Conservation (phyloP, 805 yeast genomes). For the Metschnikowia peoriensis region DNA sequence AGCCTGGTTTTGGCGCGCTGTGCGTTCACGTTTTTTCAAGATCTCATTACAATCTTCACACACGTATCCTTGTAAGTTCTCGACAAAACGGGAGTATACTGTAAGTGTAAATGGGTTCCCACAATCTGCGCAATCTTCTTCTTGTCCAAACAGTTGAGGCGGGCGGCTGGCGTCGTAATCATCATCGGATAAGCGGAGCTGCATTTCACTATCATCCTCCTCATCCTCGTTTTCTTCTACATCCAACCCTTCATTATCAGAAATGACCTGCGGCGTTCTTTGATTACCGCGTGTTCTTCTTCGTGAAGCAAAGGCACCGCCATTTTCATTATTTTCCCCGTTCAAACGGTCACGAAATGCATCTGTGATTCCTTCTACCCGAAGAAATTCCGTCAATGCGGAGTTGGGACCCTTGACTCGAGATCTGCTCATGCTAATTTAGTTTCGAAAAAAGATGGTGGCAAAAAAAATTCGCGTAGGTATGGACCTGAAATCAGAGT, state of each 20-base stretch:
- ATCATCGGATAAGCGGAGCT: constrained; percentile 9
- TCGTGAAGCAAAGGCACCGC: constrained; percentile 14
- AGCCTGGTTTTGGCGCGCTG: constrained; percentile 51
- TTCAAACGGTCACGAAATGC: constrained; percentile 52
- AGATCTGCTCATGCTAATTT: constrained; percentile 6
- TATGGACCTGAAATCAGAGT: background rate
- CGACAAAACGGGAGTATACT: constrained; percentile 59
- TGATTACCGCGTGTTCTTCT: constrained; percentile 32
- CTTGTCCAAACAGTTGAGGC: constrained; percentile 45
- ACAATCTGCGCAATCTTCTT: constrained; percentile 64
- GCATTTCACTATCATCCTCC: background rate
- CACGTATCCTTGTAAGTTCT: constrained; percentile 57
- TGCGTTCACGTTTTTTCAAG: constrained; percentile 40
- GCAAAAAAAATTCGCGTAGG: background rate
- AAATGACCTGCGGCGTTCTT: constrained; percentile 2
- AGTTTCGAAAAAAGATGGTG: background rate
- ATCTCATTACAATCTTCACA: constrained; percentile 60
- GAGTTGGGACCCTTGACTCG: constrained; percentile 67
- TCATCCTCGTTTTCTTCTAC: constrained; percentile 6
- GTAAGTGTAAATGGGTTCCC: constrained; percentile 55
- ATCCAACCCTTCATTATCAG: background rate
- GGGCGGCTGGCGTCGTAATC: constrained; percentile 22
- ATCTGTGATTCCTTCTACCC: constrained; percentile 88
- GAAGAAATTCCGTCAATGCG: constrained; percentile 83
- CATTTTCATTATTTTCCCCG: constrained; percentile 11